A percentile compares a stretch with the other conserved stretches of the same genome.
These are phyloP conservation scores for Aspergillus cavernicola DNA, from an alignment of 495 filamentous ascomycete genomes.

Conservation along the genomic window DNA sequence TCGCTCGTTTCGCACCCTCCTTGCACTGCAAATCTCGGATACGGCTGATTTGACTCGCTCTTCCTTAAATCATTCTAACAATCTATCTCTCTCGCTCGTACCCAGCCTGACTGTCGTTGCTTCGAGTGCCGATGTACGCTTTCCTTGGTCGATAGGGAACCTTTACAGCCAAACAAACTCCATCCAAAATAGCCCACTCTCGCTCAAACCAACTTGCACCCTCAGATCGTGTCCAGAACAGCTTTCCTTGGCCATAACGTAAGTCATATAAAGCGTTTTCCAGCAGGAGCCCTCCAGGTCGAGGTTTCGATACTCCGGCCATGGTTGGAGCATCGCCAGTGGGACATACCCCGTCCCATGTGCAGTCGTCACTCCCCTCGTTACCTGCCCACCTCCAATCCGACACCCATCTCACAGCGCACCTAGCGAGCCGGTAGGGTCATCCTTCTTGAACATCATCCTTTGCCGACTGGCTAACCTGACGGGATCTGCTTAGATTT, in stretches of 20 bases:
- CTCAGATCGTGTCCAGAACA: background rate
- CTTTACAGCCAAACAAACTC: slow-evolving; percentile 6
- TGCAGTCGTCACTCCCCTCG: slow-evolving; percentile 84
- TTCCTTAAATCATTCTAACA: background rate
- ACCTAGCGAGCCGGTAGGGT: slow-evolving; percentile 78
- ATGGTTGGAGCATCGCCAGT: slow-evolving; percentile 38
- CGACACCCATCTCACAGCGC: slow-evolving; percentile 91
- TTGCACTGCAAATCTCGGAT: background rate
- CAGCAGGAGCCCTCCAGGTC: slow-evolving; percentile 1
- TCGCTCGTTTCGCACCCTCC: slow-evolving; percentile 1
- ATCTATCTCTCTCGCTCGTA: background rate
- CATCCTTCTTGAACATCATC: background rate
- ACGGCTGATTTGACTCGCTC: background rate
- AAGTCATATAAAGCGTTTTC: background rate
- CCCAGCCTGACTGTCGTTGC: background rate
- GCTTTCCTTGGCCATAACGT: background rate
- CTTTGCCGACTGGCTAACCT: background rate
- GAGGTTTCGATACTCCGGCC: slow-evolving; percentile 19
- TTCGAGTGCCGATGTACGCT: slow-evolving; percentile 14
- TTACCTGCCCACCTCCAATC: slow-evolving; percentile 90
- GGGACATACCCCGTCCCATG: slow-evolving; percentile 56
- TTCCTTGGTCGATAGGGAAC: slow-evolving; percentile 12
- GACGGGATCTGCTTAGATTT: slow-evolving; percentile 48
- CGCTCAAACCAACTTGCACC: background rate
- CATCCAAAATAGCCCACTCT: background rate